Evolutionary conservation across 2,329 filamentous ascomycete genomes (phyloP), one percentile per base, ranked within the genome.

Genomic region (Botryotinia calthae): DNA sequence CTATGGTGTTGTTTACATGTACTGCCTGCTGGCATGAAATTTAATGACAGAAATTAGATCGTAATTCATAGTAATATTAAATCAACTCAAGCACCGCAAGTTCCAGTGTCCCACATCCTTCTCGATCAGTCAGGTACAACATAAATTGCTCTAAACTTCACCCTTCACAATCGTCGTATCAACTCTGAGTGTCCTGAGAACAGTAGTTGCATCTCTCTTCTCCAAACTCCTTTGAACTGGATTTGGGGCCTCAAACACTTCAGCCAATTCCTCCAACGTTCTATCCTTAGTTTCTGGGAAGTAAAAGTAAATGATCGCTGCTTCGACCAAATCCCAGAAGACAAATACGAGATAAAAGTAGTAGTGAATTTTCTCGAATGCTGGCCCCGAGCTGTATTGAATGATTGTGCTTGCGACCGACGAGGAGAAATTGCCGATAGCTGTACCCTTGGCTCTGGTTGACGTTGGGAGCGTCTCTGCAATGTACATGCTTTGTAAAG

Each of bases 231-330:
- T 78, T 79, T 82, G 83, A 25, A 86, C 84, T 0, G 85, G 84
- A 76, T 85, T 83, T 2, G 78, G 81, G 0, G 84, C 83, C n/a
- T 82, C 84, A 85, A 88, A 88, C 5, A 88, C 82, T 8, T 82
- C 82, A 73, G 87, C 86, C 81, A 88, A 85, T 61, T 85, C 85
- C 77, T 88, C 87, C 9, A 88, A 81, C 3, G 85, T 86, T 22
- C 85, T 81, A 44, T 85, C 85, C 78, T 87, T 88, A 4, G 87
- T 89, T 77, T 88, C 87, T 0, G 87, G 87, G 9, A 88, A 81
- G 72, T 82, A 85, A 76, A 86, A 85, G 77, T 83, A 87, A 8
- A 87, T 83, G 77, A 85, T 87, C 4, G 84, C 71, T 8, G 72
- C 73, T 54, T 82, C 75, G 40, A 81, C 62, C 14, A 77, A 72